Conservation (phyloP, 2,329 filamentous ascomycete species). For the Bipolaris bicolor region DNA sequence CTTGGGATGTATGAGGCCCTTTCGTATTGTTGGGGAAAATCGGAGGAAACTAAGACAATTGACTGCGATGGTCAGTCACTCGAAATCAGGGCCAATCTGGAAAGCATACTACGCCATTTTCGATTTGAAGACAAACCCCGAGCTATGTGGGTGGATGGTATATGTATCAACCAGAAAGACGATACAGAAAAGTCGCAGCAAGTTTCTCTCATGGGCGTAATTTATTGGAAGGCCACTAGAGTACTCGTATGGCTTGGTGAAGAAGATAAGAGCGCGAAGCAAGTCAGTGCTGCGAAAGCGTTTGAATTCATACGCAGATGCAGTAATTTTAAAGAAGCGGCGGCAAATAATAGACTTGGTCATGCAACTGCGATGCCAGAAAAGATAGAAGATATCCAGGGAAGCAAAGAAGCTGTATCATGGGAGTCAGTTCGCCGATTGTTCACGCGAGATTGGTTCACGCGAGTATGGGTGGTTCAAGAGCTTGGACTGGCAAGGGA, state of each 20-base stretch:
- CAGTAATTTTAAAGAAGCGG: neutral
- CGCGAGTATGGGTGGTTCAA: neutral
- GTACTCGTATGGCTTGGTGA: neutral
- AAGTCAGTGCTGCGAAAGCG: neutral
- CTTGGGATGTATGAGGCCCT: neutral
- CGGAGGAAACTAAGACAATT: neutral
- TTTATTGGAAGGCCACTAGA: neutral
- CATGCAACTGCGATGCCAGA: neutral
- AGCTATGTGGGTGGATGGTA: neutral
- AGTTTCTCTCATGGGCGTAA: neutral
- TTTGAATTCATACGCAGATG: neutral
- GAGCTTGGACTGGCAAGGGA: neutral
- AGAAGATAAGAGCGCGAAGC: neutral
- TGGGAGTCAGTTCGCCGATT: neutral
- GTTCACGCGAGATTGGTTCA: neutral
- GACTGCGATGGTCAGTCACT: neutral
- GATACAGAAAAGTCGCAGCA: neutral
- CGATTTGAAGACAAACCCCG: neutral
- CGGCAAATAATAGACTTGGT: neutral
- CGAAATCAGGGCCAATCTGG: neutral
- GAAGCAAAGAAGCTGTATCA: neutral
- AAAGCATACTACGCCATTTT: neutral
- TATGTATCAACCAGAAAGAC: neutral
- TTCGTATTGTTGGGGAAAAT: neutral
- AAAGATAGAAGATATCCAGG: neutral